Evolutionary conservation across 2,329 filamentous ascomycete genomes (phyloP).

Genomic region (Seiridium cupressi): DNA sequence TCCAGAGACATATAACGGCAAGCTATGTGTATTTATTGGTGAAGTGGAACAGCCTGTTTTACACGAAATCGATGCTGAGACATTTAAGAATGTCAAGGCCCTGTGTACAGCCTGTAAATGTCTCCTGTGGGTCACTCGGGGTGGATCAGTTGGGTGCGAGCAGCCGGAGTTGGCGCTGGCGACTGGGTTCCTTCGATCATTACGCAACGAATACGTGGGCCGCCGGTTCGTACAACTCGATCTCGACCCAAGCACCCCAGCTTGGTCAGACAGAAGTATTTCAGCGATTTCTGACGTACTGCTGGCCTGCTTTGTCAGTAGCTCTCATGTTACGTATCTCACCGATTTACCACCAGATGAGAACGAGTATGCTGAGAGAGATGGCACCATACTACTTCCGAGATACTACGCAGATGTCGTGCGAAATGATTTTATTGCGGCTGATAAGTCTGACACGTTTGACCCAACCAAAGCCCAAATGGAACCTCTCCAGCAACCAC

Average conservation of each 20-base stretch:
- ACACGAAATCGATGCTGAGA: too few relatives aligned
- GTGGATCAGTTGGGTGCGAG: neutral
- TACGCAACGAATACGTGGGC: neutral
- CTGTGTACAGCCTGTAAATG: neutral
- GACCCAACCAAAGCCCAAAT: neutral
- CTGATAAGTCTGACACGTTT: neutral
- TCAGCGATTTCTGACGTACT: neutral
- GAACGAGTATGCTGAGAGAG: neutral
- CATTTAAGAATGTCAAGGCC: neutral
- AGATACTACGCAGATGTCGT: neutral
- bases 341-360: neutral
- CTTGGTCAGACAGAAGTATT: neutral
- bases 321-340: neutral
- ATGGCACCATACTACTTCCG: neutral
- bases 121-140: neutral
- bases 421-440: neutral
- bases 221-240: neutral
- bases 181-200: neutral
- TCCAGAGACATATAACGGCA: neutral
- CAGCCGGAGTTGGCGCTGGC: neutral
- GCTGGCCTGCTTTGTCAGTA: neutral
- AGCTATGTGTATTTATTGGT: neutral
- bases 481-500: constrained; percentile 4
- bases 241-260: neutral
- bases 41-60: constrained; percentile 14